Evolutionary conservation across 371 early-diverging fungal genomes (phyloP), one percentile per base, ranked within the genome.

Genomic region (Lichtheimia ramosa): DNA sequence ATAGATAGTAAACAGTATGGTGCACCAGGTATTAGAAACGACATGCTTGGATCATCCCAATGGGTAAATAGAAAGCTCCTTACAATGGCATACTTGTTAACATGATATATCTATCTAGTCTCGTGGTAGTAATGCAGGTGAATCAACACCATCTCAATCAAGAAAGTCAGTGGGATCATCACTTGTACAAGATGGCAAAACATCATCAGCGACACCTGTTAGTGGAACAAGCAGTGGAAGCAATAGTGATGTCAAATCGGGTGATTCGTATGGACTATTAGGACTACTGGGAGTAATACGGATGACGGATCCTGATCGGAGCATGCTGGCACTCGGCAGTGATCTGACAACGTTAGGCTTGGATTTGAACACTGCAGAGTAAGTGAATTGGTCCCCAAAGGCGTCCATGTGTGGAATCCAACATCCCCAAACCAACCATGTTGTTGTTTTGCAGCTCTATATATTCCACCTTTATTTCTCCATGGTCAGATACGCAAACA

Each of bases 381-480:
- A 77, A 59, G 82, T 83, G 16, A 10, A 20, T 18, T 15, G 12
- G 20, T 28, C 15, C 13, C 21, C 52, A 41, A 49, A 40, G 18
- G 34, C 16, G 12, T 3, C 13, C 14, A 49, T 20, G 2, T 14
- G 23, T 16, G 50, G 24, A 20, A 49, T 49, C 24, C 14, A 16
- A 2, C 24, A 24, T 49, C 24, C 14, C 14, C 21, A 20, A 24
- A 34, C 39, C 43, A 3, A 42, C 18, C 25, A 50, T 53, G 24
- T 13, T 15, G 21, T 21, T 43, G 6, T 5, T 43, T 34, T 34
- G 46, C 39, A 86, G 86, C 40, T 73, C 85, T 18, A 75, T 95
- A 51, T 89, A 91, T 63, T 75, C 93, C 48, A 86, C 90, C 12
- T 90, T 95, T 69, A 85, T 87, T 49, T 87, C 92, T 16, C 93